These are phyloP conservation scores for Xylaria telfairii DNA, from an alignment of 495 filamentous ascomycete species.

Conservation along the genomic window DNA sequence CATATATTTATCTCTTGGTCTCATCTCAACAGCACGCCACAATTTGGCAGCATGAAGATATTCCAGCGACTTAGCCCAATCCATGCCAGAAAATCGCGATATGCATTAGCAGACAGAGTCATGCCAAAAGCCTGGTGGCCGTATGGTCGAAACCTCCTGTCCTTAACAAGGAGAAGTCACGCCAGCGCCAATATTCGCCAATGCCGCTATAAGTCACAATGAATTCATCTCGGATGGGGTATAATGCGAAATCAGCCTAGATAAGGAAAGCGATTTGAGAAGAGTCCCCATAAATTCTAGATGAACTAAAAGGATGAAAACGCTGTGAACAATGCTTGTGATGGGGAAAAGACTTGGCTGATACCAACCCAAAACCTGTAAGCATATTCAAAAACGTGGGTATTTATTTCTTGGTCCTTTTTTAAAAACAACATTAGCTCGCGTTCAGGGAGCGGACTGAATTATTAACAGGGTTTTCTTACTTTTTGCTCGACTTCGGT, in stretches of 20 bases:
- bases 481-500: slow-evolving; percentile 38
- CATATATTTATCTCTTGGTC: slow-evolving; percentile 16
- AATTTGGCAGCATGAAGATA: not conserved
- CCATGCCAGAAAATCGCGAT: slow-evolving; percentile 14
- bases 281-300: slow-evolving; percentile 27
- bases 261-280: slow-evolving; percentile 30
- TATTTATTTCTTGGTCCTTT: slow-evolving; percentile 16
- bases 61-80: not conserved
- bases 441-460: not conserved
- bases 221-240: slow-evolving; percentile 39
- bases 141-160: slow-evolving; percentile 15
- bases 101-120: slow-evolving; percentile 17
- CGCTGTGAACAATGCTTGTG: slow-evolving; percentile 13
- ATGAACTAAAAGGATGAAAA: slow-evolving; percentile 19
- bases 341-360: not conserved
- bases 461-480: slow-evolving; percentile 11
- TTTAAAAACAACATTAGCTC: slow-evolving; percentile 1
- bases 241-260: slow-evolving; percentile 41
- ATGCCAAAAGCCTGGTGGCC: not conserved
- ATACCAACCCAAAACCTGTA: not conserved
- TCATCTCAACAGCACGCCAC: slow-evolving; percentile 16
- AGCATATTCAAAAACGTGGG: slow-evolving; percentile 2
- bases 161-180: slow-evolving; percentile 31
- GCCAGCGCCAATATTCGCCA: slow-evolving; percentile 30
- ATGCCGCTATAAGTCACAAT: slow-evolving; percentile 37